Conservation (phyloP, 306 rosid species). For the Acmispon strigosus region DNA sequence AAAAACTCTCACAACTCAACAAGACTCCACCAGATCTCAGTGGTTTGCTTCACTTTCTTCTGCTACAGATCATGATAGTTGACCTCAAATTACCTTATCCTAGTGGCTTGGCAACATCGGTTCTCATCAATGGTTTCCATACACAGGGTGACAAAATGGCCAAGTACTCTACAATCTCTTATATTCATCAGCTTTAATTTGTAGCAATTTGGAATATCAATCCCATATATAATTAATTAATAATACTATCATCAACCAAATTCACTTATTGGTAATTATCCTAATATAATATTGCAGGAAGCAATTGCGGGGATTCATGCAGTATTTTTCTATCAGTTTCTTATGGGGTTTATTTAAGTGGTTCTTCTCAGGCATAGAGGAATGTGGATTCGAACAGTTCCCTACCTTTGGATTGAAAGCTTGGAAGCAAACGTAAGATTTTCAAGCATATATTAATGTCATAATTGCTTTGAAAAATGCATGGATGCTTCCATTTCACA, state of each 20-base stretch:
- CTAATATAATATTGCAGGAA: constrained; percentile 44
- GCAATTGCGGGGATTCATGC: constrained; percentile 71
- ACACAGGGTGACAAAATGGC: constrained; percentile 85
- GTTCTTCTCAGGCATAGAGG: constrained; percentile 76
- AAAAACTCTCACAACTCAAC: background rate
- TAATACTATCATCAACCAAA: background rate
- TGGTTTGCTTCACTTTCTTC: constrained; percentile 8
- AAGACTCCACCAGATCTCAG: background rate
- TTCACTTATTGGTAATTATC: background rate
- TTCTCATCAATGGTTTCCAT: constrained; percentile 93
- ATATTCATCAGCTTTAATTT: background rate
- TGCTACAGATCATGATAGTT: constrained; percentile 76
- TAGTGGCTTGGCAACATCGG: constrained; percentile 92
- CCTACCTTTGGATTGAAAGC: constrained; percentile 94
- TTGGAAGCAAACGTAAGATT: constrained; percentile 70
- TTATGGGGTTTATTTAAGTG: constrained; percentile 90
- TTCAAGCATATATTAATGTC: background rate
- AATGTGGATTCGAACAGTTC: constrained; percentile 75
- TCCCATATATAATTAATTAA: background rate
- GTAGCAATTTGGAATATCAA: background rate
- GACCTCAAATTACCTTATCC: constrained; percentile 85
- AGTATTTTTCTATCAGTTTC: constrained; percentile 76
- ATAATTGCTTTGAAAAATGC: constrained; percentile 8
- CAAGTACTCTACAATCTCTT: constrained; percentile 37
- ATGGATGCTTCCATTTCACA: background rate